phyloP scores from a whole-genome alignment of 345 rosid genomes.

The Citrus unshiu region DNA sequence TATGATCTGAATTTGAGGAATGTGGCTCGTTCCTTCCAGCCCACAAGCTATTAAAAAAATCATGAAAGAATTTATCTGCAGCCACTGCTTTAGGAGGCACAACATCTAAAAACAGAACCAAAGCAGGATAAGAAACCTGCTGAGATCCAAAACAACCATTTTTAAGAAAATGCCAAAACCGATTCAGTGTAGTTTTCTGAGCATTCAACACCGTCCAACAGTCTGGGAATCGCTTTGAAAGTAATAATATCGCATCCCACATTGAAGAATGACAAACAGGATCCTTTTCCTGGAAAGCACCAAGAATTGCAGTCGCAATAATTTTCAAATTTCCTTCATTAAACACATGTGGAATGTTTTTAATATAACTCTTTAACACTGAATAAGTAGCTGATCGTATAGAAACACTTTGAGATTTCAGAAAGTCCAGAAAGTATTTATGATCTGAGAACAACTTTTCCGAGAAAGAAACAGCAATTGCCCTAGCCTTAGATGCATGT shows the following conservation, averaged over 20 bases:
- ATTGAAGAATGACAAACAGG: slow-evolving; percentile 82
- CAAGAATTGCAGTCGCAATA: slow-evolving; percentile 68
- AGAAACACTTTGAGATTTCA: slow-evolving; percentile 66
- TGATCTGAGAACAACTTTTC: slow-evolving; percentile 71
- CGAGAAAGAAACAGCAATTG: slow-evolving; percentile 58
- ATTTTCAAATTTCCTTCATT: slow-evolving; percentile 57
- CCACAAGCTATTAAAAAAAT: slow-evolving; percentile 74
- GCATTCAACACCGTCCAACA: slow-evolving; percentile 66
- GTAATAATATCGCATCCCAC: slow-evolving; percentile 85
- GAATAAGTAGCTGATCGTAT: slow-evolving; percentile 81
- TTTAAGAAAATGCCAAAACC: slow-evolving; percentile 75
- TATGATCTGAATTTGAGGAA: slow-evolving; percentile 45
- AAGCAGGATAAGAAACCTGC: slow-evolving; percentile 85
- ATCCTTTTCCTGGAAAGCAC: slow-evolving; percentile 85
- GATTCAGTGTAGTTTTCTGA: slow-evolving; percentile 60
- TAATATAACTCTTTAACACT: slow-evolving; percentile 62
- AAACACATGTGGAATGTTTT: slow-evolving; percentile 66
- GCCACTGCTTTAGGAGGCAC: slow-evolving; percentile 56
- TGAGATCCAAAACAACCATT: slow-evolving; percentile 90
- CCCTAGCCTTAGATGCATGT: slow-evolving; percentile 75
- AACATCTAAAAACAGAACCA: slow-evolving; percentile 64
- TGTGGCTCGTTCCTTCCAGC: slow-evolving; percentile 64
- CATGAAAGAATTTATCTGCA: slow-evolving; percentile 66
- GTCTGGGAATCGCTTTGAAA: slow-evolving; percentile 71
- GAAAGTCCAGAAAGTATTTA: slow-evolving; percentile 70